phyloP scores from a whole-genome alignment of 1,139 yeast species.

The Pichia sp. region DNA sequence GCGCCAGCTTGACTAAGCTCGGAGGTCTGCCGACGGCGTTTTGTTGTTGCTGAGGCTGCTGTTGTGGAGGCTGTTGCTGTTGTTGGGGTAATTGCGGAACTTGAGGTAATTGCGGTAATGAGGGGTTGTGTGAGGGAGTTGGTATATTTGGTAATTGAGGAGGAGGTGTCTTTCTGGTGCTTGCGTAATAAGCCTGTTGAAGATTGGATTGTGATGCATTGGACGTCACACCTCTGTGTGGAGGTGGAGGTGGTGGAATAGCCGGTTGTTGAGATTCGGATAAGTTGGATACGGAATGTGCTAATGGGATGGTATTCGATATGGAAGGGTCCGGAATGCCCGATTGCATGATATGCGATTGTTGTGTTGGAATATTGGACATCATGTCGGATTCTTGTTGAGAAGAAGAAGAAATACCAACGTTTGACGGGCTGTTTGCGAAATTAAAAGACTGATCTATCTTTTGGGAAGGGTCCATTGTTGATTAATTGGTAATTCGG shows the following conservation, averaged over 20 bases:
- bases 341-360: too few species aligned
- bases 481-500: too few species aligned
- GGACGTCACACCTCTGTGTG: background rate
- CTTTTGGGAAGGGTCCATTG: too few species aligned
- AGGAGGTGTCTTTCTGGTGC: constrained; percentile 2
- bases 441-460: too few species aligned
- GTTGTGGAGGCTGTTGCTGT: constrained; percentile 3
- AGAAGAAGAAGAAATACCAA: too few species aligned
- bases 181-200: background rate
- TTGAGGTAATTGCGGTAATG: constrained; percentile 1
- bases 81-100: constrained; percentile 1
- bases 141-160: constrained; percentile 1
- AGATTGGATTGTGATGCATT: background rate
- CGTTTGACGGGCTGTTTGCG: too few species aligned
- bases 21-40: constrained; percentile 10
- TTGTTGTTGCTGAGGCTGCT: background rate
- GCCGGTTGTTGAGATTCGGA: background rate
- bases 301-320: too few species aligned
- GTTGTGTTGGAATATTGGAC: too few species aligned
- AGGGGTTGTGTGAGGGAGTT: background rate
- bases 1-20: constrained; percentile 21
- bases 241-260: constrained; percentile 4
- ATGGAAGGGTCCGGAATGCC: too few species aligned
- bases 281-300: background rate
- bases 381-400: too few species aligned